phyloP scores from a whole-genome alignment of 2,329 filamentous ascomycete genomes.

The Neophaeococcomyces aloes region DNA sequence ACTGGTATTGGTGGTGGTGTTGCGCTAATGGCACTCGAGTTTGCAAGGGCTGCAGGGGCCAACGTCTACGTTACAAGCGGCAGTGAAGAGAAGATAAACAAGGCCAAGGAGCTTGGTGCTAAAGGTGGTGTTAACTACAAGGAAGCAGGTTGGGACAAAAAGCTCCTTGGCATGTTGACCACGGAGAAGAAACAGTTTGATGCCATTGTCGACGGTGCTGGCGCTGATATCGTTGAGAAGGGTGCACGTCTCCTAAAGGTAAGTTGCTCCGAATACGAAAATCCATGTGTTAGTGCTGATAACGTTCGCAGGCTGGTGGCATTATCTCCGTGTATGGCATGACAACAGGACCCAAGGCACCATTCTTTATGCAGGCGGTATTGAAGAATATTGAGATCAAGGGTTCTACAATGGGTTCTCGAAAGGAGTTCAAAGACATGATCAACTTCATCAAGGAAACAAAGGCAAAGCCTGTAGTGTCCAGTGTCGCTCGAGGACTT shows the following conservation, averaged over 20 bases:
- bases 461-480: slow-evolving; percentile 67
- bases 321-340: slow-evolving; percentile 84
- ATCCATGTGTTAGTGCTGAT: background rate
- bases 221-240: slow-evolving; percentile 69
- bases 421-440: slow-evolving; percentile 86
- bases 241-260: slow-evolving; percentile 59
- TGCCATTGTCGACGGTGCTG: slow-evolving; percentile 81
- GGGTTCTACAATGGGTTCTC: slow-evolving; percentile 84
- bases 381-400: slow-evolving; percentile 78
- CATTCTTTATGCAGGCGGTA: slow-evolving; percentile 73
- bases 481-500: slow-evolving; percentile 60
- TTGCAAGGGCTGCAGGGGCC: slow-evolving; percentile 62
- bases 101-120: slow-evolving; percentile 61
- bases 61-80: slow-evolving; percentile 75
- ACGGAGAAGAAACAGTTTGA: slow-evolving; percentile 60
- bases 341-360: slow-evolving; percentile 76
- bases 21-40: slow-evolving; percentile 69
- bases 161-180: slow-evolving; percentile 49
- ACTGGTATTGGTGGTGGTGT: slow-evolving; percentile 93
- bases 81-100: slow-evolving; percentile 62
- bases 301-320: slow-evolving; percentile 53
- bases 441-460: slow-evolving; percentile 66
- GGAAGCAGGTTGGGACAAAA: slow-evolving; percentile 69
- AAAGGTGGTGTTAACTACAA: slow-evolving; percentile 75
- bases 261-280: slow-evolving; percentile 13